Evolutionary conservation across 768 basidiomycete species (phyloP).

Genomic region (Mrakia hoshinonis): DNA sequence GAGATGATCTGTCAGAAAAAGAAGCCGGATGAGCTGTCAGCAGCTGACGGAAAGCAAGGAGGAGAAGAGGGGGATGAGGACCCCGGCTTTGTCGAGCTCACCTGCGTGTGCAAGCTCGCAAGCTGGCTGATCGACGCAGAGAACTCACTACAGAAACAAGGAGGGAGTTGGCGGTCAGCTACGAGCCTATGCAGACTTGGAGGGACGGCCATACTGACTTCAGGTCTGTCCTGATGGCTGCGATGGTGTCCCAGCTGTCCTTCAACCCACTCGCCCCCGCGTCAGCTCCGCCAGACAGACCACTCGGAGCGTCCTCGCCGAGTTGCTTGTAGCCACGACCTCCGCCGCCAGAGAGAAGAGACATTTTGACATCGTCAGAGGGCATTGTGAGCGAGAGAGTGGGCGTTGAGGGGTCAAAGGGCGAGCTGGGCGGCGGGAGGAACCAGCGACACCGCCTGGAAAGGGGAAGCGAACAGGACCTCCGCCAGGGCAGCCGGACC

Average conservation of each 20-base stretch:
- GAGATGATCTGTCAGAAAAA: not conserved
- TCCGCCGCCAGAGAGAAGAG: not conserved
- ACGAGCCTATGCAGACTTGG: no score
- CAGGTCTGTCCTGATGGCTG: not conserved
- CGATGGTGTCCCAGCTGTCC: not conserved
- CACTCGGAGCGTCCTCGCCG: not conserved
- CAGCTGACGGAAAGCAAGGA: not conserved
- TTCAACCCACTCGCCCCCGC: not conserved
- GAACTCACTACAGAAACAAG: not conserved
- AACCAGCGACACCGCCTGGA: no score
- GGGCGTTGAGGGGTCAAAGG: no score
- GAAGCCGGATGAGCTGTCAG: not conserved
- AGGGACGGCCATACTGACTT: not conserved
- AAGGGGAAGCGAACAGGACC: no score
- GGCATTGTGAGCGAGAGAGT: not conserved
- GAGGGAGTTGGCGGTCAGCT: not conserved
- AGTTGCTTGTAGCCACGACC: not conserved
- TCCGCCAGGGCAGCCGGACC: no score
- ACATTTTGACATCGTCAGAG: not conserved
- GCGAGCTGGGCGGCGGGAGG: no score
- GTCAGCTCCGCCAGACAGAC: not conserved
- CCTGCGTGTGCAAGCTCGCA: not conserved
- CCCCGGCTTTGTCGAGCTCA: not conserved
- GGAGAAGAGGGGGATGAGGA: not conserved
- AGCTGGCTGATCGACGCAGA: not conserved